Conservation (phyloP, 371 early-diverging fungal genomes). For the Nematocida major region DNA sequence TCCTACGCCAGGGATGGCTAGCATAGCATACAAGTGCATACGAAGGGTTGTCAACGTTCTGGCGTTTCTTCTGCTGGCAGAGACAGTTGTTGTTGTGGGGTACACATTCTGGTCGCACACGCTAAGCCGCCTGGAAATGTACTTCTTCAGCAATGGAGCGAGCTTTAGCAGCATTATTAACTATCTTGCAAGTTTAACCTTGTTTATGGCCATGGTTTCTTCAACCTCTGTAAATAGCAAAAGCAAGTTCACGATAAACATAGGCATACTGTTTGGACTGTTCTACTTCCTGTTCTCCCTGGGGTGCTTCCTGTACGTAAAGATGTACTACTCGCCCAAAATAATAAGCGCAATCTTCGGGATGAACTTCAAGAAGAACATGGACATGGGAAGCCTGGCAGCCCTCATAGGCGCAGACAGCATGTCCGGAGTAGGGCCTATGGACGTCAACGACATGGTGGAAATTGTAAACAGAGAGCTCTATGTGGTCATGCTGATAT, state of each 20-base stretch:
- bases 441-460: neutral
- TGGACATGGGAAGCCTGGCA: neutral
- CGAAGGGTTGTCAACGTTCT: constrained; percentile 33
- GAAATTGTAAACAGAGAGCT: constrained; percentile 11
- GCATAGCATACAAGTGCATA: constrained; percentile 29
- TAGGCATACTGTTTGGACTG: constrained; percentile 18
- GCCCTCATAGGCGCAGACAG: neutral
- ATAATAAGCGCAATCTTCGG: neutral
- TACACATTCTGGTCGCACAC: constrained; percentile 2
- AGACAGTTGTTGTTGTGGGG: neutral
- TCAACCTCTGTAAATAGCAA: constrained; percentile 48
- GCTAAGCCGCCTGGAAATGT: constrained; percentile 12
- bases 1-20: constrained; percentile 27
- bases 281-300: constrained; percentile 16
- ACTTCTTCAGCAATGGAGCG: neutral
- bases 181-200: neutral
- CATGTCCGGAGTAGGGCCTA: neutral
- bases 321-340: neutral
- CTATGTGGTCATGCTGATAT: neutral
- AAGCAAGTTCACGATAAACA: constrained; percentile 48
- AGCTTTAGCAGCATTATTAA: neutral
- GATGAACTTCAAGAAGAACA: neutral
- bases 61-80: constrained; percentile 30
- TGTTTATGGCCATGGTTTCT: constrained; percentile 41
- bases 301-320: constrained; percentile 3